Base-by-base conservation (phyloP, 257 asterid genomes). In the Schizonepeta tenuifolia region DNA sequence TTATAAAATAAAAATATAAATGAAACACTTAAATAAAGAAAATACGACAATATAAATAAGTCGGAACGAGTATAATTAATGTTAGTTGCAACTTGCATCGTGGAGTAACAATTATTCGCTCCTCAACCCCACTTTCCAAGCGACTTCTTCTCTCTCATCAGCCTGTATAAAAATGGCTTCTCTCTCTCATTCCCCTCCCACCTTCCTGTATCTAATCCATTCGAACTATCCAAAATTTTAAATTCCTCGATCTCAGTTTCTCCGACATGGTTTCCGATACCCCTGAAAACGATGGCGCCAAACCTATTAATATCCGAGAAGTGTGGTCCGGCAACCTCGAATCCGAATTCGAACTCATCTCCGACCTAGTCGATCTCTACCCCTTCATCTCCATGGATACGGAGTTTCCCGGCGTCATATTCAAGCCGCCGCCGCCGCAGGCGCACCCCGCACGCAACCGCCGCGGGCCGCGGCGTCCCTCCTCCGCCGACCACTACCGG, bases 331-430 rank as follows among this genome's bases (percentile, higher is more conserved):
- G 75, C 31, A 86, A 86, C 33, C 78, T 86, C 13, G 84, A 76
- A 26, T 71, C 79, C 26, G 90, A 86, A 50, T 81, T 86, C 85
- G 20, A 67, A 2, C 66, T 86, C 61, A 86, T 86, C 58, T 71
- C 83, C 7, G 75, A 35, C n/a, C 69, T 83, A 41, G 57, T 86
- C 62, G 90, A 83, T 35, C 67, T 51, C 0, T 86, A 73, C 86
- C 83, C 83, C 3, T 77, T 71, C 28, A 44, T 84, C 75, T 84
- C 89, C 9, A 84, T 86, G 89, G 92, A 86, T 71, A 86, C 92
- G 0, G 91, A 86, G 79, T 84, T 84, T 59, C 95, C 95, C 20
- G 97, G 97, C 41, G 89, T 86, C 2, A 71, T 92, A 49, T 86
- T 72, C 67, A 86, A 88, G 84, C 81, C 85, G 12, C 54, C 65